A percentile compares a stretch with the other conserved stretches of the same genome.
Evolutionary conservation across 148 eudicot genomes (phyloP).

Genomic region (Rhododendron griersonianum): DNA sequence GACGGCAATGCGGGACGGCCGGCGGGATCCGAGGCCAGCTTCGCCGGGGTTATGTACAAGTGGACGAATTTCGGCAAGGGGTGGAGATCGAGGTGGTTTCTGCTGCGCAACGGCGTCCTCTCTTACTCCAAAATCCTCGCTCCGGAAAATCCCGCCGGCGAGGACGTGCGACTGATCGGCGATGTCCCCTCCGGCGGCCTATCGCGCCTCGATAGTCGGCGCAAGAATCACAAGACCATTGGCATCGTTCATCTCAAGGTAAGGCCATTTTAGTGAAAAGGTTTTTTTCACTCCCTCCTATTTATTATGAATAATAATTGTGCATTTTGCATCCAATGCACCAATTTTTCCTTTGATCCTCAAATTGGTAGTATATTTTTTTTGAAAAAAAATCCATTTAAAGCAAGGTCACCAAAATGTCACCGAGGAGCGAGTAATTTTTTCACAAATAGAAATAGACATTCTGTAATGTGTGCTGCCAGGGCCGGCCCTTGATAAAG

Average conservation of each 20-base stretch:
- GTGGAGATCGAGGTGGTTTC: slow-evolving; percentile 88
- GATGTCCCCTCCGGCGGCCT: slow-evolving; percentile 31
- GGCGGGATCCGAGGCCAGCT: slow-evolving; percentile 51
- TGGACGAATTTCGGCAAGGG: slow-evolving; percentile 90
- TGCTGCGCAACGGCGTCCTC: slow-evolving; percentile 54
- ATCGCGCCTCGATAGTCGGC: slow-evolving; percentile 30
- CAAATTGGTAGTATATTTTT: neutral
- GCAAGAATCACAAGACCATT: slow-evolving; percentile 24
- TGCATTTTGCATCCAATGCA: too few relatives aligned
- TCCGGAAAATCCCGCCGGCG: slow-evolving; percentile 33
- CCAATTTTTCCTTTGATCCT: too few relatives aligned
- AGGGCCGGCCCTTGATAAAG: too few relatives aligned
- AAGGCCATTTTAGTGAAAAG: neutral
- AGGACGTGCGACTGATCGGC: slow-evolving; percentile 58
- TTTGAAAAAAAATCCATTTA: too few relatives aligned
- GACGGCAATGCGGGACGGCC: slow-evolving; percentile 26
- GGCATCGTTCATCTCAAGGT: slow-evolving; percentile 80
- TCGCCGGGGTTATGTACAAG: slow-evolving; percentile 65
- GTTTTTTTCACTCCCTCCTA: too few relatives aligned
- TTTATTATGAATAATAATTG: too few relatives aligned
- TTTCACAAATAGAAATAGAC: too few relatives aligned
- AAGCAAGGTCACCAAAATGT: too few relatives aligned
- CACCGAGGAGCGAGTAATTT: too few relatives aligned
- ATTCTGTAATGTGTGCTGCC: neutral
- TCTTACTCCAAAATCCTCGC: slow-evolving; percentile 57